A percentile compares a stretch with the other conserved stretches of the same genome.
These are phyloP conservation scores for Leucocoprinus leucothites DNA, from an alignment of 768 basidiomycete species.

Conservation along the genomic window DNA sequence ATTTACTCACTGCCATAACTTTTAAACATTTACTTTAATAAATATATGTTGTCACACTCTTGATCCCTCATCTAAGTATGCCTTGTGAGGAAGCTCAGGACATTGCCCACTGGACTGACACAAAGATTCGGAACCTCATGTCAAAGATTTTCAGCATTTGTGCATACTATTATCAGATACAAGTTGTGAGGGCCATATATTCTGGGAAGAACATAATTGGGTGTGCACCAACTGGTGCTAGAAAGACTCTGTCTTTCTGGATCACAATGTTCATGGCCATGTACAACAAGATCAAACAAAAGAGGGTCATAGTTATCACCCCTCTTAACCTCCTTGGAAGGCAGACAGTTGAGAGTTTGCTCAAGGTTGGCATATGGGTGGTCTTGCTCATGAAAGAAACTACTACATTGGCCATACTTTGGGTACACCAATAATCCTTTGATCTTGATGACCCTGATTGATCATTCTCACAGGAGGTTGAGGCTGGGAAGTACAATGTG, in stretches of 20 bases:
- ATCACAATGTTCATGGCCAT: slow-evolving; percentile 17
- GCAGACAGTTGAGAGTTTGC: slow-evolving; percentile 24
- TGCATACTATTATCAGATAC: slow-evolving; percentile 5
- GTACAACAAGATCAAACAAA: slow-evolving; percentile 5
- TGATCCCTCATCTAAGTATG: too few relatives aligned
- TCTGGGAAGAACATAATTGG: slow-evolving; percentile 4
- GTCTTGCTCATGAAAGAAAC: not conserved
- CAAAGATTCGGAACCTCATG: slow-evolving; percentile 3
- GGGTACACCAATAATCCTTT: not conserved
- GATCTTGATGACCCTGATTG: not conserved
- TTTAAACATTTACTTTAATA: too few relatives aligned
- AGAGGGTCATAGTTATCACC: slow-evolving; percentile 23
- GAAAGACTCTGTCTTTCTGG: slow-evolving; percentile 15
- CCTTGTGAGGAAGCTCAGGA: too few relatives aligned
- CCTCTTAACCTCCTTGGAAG: slow-evolving; percentile 28
- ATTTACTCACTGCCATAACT: too few relatives aligned
- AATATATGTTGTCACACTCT: too few relatives aligned
- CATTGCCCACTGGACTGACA: not conserved
- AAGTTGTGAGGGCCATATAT: slow-evolving; percentile 7
- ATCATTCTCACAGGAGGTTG: not conserved
- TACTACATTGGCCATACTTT: not conserved
- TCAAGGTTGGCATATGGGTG: not conserved
- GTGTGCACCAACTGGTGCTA: slow-evolving; percentile 9
- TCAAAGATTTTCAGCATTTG: not conserved
- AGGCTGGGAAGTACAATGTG: not conserved